phyloP scores from a whole-genome alignment of 2,329 filamentous ascomycete species.

The Cercospora zeae-maydis region DNA sequence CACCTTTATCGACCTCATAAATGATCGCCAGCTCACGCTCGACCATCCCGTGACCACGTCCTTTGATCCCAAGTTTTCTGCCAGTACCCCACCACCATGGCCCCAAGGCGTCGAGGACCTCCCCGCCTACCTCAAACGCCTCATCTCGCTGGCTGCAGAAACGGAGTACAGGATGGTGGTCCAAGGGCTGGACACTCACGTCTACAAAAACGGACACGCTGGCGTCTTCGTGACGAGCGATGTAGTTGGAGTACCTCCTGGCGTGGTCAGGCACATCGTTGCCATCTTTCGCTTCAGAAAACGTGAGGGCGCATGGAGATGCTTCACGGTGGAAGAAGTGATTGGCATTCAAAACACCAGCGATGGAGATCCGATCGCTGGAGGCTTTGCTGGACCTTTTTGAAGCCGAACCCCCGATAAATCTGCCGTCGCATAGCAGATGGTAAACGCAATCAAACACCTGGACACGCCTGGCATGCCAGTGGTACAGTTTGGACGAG shows the following conservation, averaged over 20 bases:
- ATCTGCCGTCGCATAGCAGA: neutral
- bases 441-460: neutral
- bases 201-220: constrained; percentile 12
- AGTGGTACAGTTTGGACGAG: neutral
- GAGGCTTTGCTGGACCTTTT: neutral
- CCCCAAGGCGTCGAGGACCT: constrained; percentile 4
- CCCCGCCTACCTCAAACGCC: neutral
- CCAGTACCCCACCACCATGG: constrained; percentile 8
- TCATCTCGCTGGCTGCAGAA: constrained; percentile 1
- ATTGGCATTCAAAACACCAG: constrained; percentile 9
- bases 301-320: constrained; percentile 6
- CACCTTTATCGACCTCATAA: constrained; percentile 8
- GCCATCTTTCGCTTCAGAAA: constrained; percentile 12
- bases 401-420: neutral
- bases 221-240: constrained; percentile 10
- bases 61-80: constrained; percentile 7
- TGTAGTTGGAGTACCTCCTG: constrained; percentile 5
- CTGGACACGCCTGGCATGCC: neutral
- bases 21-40: neutral
- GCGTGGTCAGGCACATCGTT: constrained; percentile 3
- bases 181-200: constrained; percentile 5
- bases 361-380: constrained; percentile 1
- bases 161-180: constrained; percentile 9
- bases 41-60: constrained; percentile 1
- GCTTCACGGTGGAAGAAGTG: constrained; percentile 12